Conservation (phyloP, 352 stramenopile genomes). For the Globisporangium cystogenes region DNA sequence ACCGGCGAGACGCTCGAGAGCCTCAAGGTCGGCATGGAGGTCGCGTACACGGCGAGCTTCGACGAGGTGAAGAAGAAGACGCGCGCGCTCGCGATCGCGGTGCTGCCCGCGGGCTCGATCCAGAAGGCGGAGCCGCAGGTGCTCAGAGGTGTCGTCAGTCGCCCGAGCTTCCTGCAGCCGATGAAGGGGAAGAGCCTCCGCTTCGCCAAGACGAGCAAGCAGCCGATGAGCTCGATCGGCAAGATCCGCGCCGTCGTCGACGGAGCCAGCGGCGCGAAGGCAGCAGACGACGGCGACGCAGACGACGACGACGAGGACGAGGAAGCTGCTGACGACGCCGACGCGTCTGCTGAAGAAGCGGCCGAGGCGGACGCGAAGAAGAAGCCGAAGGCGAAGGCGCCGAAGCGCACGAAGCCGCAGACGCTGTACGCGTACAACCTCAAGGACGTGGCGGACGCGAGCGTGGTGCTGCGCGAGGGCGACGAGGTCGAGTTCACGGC, state of each 20-base stretch:
- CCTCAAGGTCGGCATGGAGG: constrained; percentile 68
- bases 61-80: constrained; percentile 80
- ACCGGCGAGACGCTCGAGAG: constrained; percentile 42
- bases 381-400: constrained; percentile 11
- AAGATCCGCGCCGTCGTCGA: constrained; percentile 34
- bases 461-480: constrained; percentile 54
- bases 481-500: constrained; percentile 70
- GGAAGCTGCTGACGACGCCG: constrained; percentile 15
- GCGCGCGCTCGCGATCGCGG: constrained; percentile 34
- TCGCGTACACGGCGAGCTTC: constrained; percentile 45
- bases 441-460: constrained; percentile 51
- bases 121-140: constrained; percentile 30
- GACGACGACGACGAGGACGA: constrained; percentile 16
- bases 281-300: constrained; percentile 7
- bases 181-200: constrained; percentile 30
- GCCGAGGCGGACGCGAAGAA: constrained; percentile 6
- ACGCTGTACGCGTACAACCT: constrained; percentile 53
- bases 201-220: constrained; percentile 33
- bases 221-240: constrained; percentile 39
- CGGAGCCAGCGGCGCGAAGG: not conserved
- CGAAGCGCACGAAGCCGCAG: not conserved
- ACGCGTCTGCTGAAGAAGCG: not conserved
- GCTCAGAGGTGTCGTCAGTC: constrained; percentile 47
- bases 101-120: constrained; percentile 58
- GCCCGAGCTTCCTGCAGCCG: constrained; percentile 51